Evolutionary conservation across 768 basidiomycete species (phyloP), one percentile per base, ranked within the genome.

Genomic region (Candolleomyces efflorescens): DNA sequence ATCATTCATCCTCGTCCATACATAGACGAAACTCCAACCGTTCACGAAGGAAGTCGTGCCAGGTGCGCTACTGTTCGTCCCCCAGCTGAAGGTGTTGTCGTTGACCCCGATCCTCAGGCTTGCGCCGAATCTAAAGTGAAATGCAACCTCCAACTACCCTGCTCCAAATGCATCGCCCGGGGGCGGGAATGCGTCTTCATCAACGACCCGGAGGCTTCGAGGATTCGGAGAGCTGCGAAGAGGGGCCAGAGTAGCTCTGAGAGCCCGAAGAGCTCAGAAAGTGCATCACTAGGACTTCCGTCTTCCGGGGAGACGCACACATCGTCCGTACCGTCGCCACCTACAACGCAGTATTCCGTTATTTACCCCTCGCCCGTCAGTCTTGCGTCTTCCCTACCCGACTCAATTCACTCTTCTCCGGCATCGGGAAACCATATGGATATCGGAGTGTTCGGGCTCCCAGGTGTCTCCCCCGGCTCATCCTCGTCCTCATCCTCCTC

Each of bases 61-160:
- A 82, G 68, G 78, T 77, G 63, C 36, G 68, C 47, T 5, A 24
- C 46, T 53, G 32, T 5, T 32, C 32, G 5, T 32, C 32, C 32
- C 32, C 11, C 32, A 32, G 5, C 32, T 32, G 32, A 11, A 32
- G 6, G 32, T 32, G 32, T 32, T 32, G 32, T 32, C 32, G 32
- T 32, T 32, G 32, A 32, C 32, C 32, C 32, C 11, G 5, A 32
- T 32, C 5, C 2, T 4, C 37, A 82, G 72, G 82, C 85, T 18
- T 89, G 87, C 67, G 86, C 85, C 2, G 84, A 85, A 62, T 86
- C 86, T n/a, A 89, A 89, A 71, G 80, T 87, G 13, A 88, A 86
- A 71, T 89, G 87, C 68, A 82, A 87, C 67, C 73, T 87, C 5
- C 79, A 84, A 61, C 80, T 76, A 56, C 87, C 87, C 17, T 89